These are phyloP conservation scores for Lojkania enalia DNA, from an alignment of 2,329 filamentous ascomycete species.

Conservation along the genomic window DNA sequence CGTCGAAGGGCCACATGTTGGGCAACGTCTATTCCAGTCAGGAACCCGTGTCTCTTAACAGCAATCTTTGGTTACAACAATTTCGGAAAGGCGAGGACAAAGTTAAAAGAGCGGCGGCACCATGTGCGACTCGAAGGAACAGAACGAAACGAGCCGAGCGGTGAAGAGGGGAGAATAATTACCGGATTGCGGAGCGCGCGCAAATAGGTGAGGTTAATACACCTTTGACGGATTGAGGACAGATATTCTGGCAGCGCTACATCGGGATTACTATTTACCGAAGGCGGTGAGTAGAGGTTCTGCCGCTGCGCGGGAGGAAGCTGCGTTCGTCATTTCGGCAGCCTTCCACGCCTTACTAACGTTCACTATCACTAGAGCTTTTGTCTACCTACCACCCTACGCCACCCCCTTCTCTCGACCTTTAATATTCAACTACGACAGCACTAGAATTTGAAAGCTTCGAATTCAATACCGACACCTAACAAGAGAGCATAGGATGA, in stretches of 20 bases:
- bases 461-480: neutral
- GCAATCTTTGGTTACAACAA: no score
- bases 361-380: neutral
- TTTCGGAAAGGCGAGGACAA: no score
- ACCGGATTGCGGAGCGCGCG: neutral
- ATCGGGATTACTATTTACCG: neutral
- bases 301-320: neutral
- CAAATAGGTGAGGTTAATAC: neutral
- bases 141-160: neutral
- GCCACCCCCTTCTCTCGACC: neutral
- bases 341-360: constrained; percentile 16
- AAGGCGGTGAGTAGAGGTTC: neutral
- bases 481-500: constrained; percentile 56
- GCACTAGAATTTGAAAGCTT: neutral
- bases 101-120: constrained; percentile 9
- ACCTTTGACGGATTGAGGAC: constrained; percentile 4
- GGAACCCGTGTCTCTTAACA: no score
- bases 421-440: neutral
- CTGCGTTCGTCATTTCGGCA: constrained; percentile 13
- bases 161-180: constrained; percentile 2
- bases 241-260: constrained; percentile 1
- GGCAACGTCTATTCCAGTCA: no score
- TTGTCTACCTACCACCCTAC: constrained; percentile 12
- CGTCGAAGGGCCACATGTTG: constrained; percentile 45
- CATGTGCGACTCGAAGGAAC: constrained; percentile 4